Base-by-base conservation (phyloP, 75 land plant species). In the Selaginella tamariscina region DNA sequence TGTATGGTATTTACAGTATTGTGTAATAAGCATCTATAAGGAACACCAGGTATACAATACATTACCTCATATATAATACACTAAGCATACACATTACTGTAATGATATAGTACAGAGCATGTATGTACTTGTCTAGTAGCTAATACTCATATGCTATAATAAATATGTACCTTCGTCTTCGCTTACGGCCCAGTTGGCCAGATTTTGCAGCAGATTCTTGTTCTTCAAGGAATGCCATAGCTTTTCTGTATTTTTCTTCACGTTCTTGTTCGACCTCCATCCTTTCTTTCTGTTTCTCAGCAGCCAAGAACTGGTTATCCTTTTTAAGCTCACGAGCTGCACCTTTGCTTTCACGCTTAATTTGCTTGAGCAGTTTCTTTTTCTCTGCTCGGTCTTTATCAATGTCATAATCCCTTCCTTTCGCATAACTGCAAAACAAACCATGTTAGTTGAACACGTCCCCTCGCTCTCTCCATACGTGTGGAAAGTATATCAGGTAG, bases 341-440 rank as follows among this genome's bases (percentile, higher is more conserved):
- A 63, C 98, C 98, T 74, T 80, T 93, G 20, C 79, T 73, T 72
- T 93, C 98, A 18, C 66, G 72, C 67, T 80, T 82, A 0, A 89
- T 13, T 5, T 64, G 85, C 56, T 77, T 82, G 56, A 74, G 72
- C 69, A 93, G 33, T 54, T 85, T 89, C 77, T 82, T 86, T 65
- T 29, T 68, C 65, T 93, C 85, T n/a, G 88, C 86, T 33, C 91
- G 67, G 67, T 85, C 91, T 59, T 88, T 82, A 68, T 93, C 96
- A 33, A 90, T 94, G 70, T 93, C 96, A 70, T 93, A 93, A 67
- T 89, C 84, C 71, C 85, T 82, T 1, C 98, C 98, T 67, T 83
- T 81, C 2, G 84, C 88, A 86, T 73, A 93, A 73, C 98, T 93
- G 97, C 55, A 66, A 68, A 67, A 56, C 11, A 31, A 65, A 27